These are phyloP conservation scores for Pseudogymnoascus sp. DNA, from an alignment of 2,329 filamentous ascomycete species.

Conservation along the genomic window DNA sequence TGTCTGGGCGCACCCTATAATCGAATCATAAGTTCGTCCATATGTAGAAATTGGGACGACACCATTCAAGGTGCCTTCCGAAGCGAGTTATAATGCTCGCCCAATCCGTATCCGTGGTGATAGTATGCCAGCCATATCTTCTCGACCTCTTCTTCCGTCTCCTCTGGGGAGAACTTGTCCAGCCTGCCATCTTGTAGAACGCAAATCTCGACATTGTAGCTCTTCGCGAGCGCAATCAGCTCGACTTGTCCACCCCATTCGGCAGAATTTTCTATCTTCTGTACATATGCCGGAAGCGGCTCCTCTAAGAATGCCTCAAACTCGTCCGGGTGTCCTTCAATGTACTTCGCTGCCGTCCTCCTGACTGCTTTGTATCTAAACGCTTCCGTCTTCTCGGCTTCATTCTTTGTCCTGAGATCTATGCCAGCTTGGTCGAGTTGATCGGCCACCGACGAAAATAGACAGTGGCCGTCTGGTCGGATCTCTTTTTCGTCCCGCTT, in stretches of 20 bases:
- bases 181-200: constrained; percentile 78
- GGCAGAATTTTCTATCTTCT: constrained; percentile 73
- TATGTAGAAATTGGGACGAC: not conserved
- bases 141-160: constrained; percentile 35
- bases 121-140: constrained; percentile 90
- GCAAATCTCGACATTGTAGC: constrained; percentile 71
- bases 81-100: constrained; percentile 95
- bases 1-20: constrained; percentile 37
- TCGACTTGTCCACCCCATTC: constrained; percentile 97
- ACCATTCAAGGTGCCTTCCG: constrained; percentile 31
- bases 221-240: constrained; percentile 71
- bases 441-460: constrained; percentile 87
- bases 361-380: constrained; percentile 60
- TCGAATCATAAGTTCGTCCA: constrained; percentile 2
- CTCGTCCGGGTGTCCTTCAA: constrained; percentile 63
- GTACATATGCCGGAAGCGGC: constrained; percentile 61
- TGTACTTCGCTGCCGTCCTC: constrained; percentile 66
- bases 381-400: constrained; percentile 27
- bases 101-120: constrained; percentile 83
- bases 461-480: constrained; percentile 83
- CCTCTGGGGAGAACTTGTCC: constrained; percentile 59
- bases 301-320: constrained; percentile 86
- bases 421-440: constrained; percentile 55
- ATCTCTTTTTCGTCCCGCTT: constrained; percentile 69
- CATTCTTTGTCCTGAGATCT: constrained; percentile 29